A percentile compares a stretch with the other conserved stretches of the same genome.
These are phyloP conservation scores for Coemansia sp. DNA, from an alignment of 192 early-diverging fungal species.

Conservation along the genomic window DNA sequence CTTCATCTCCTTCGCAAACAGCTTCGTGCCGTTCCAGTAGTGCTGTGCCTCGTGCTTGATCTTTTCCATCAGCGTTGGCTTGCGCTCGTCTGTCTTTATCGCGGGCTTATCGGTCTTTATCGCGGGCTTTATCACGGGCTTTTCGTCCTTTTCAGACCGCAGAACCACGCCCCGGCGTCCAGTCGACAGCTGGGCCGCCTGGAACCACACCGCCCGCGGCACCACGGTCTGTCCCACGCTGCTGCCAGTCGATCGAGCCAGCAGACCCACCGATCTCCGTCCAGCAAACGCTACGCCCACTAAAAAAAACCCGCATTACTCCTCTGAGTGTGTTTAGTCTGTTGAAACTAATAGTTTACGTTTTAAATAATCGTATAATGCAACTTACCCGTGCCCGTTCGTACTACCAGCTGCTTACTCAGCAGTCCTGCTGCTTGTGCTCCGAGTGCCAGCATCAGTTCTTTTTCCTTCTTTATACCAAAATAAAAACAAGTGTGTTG, in stretches of 20 bases:
- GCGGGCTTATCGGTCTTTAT: neutral
- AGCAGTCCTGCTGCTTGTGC: neutral
- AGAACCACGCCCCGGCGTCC: conserved; percentile 8
- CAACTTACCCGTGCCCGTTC: conserved; percentile 14
- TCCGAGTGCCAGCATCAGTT: conserved; percentile 5
- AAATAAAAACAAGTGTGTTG: no score
- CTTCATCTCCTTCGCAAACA: conserved; percentile 82
- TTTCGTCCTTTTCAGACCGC: conserved; percentile 2
- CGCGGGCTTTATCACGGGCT: neutral
- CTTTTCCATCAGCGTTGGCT: conserved; percentile 67
- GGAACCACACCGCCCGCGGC: conserved; percentile 31
- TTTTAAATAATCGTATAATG: neutral
- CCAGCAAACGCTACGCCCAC: conserved; percentile 8
- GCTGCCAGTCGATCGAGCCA: neutral
- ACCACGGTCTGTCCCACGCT: neutral
- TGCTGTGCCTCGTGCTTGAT: conserved; percentile 88
- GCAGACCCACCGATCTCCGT: conserved; percentile 3
- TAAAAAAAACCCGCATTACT: neutral
- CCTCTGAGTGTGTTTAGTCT: no score
- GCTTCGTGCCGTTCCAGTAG: conserved; percentile 91
- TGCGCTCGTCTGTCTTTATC: conserved; percentile 11
- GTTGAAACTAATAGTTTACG: neutral
- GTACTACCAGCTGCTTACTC: conserved; percentile 6
- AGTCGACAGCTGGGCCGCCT: conserved; percentile 25
- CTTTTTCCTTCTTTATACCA: no score